Base-by-base conservation (phyloP, 148 eudicot species). In the Fagopyrum homotropicum region DNA sequence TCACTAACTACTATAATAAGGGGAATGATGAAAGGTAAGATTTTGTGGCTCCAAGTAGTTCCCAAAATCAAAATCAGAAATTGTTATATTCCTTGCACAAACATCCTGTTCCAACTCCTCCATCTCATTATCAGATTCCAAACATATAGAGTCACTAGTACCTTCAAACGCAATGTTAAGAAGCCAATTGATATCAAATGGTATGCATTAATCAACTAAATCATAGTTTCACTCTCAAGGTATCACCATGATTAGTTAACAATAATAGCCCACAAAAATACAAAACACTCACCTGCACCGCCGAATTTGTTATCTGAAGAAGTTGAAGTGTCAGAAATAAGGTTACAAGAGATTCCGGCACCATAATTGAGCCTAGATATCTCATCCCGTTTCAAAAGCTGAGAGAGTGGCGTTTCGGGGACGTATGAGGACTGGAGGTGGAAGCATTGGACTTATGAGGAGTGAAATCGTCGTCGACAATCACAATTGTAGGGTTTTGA, bases 111-210 rank as follows among this genome's bases (percentile, higher is more conserved):
- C 82, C 72, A 45, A 54, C 57, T 77, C 77, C 72, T 81, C 91
- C 68, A 77, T 78, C 47, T 88, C 92, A 59, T 81, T 81, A 75
- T 93, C 94, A 72, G 98, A 89, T 64, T 81, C 91, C 89, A 93
- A 82, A 75, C 78, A 77, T 80, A 93, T 86, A 72, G 84, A 81
- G 76, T 83, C 88, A 73, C 76, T 29, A 70, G 75, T 75, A 46
- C 79, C 93, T 89, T 77, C 44, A 47, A 51, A 59, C 12, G 17
- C 72, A 80, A 16, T 56, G 73, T 12, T 22, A 15, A 78, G 40
- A 30, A 61, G n/a, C 6, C 44, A 29, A 40, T 5, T 64, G 17
- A 40, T 12, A 15, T 47, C 71, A 40, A 66, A 40, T 0, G 11
- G 46, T 35, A 66, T 54, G 4, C 6, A 22, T 49, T 12, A 35